These are phyloP conservation scores for Candida montana DNA, from an alignment of 805 yeast genomes.

Conservation along the genomic window DNA sequence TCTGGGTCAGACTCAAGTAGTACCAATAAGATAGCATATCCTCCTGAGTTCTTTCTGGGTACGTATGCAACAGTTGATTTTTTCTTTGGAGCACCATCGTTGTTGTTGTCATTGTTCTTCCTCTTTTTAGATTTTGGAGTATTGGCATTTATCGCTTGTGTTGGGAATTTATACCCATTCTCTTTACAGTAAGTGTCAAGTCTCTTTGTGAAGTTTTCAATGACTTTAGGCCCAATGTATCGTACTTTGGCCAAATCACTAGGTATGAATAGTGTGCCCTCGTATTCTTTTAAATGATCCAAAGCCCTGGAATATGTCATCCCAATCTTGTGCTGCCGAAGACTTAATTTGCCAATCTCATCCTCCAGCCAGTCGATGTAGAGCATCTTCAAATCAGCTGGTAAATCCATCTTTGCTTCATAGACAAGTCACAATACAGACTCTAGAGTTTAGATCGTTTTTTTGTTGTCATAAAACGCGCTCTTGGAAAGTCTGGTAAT, in stretches of 20 bases:
- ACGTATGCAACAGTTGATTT: constrained; percentile 42
- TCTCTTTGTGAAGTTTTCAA: constrained; percentile 41
- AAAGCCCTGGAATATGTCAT: constrained; percentile 52
- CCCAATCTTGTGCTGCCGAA: constrained; percentile 47
- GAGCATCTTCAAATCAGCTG: constrained; percentile 44
- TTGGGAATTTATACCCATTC: constrained; percentile 44
- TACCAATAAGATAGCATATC: constrained; percentile 71
- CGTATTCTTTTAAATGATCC: constrained; percentile 41
- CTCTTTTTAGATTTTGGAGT: constrained; percentile 8
- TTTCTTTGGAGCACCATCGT: constrained; percentile 14
- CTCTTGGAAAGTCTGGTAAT: no score
- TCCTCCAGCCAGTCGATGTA: constrained; percentile 58
- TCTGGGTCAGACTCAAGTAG: constrained; percentile 43
- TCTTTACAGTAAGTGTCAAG: constrained; percentile 52
- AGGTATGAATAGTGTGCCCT: constrained; percentile 46
- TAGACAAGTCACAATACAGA: no score
- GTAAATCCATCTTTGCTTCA: constrained; percentile 25
- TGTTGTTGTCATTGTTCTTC: background rate
- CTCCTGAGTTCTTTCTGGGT: constrained; percentile 76
- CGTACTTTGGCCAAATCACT: constrained; percentile 53
- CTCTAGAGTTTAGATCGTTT: no score
- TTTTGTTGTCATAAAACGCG: no score
- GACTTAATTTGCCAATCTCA: constrained; percentile 38
- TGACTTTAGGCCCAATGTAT: constrained; percentile 69
- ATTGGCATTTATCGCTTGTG: constrained; percentile 6